These are phyloP conservation scores for Suillus lakei DNA, from an alignment of 768 basidiomycete species.

Conservation along the genomic window DNA sequence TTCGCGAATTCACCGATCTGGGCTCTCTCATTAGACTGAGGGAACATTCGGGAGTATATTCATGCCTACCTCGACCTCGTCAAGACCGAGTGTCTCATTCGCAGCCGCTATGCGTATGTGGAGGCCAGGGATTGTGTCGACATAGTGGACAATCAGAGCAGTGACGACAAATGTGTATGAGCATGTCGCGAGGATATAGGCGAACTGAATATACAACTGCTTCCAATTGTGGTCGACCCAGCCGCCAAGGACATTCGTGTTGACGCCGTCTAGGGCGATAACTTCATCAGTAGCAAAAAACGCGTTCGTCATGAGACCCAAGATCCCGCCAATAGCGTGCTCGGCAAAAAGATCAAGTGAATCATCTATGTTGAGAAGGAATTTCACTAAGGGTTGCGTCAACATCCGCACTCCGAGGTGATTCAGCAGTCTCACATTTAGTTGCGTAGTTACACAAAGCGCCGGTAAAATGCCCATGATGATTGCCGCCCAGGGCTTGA, in stretches of 20 bases:
- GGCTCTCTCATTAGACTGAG: conserved; percentile 1
- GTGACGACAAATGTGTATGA: conserved; percentile 67
- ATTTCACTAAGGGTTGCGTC: conserved; percentile 56
- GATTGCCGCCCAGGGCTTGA: conserved; percentile 78
- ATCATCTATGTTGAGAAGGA: conserved; percentile 79
- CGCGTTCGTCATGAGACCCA: conserved; percentile 76
- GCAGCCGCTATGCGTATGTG: conserved; percentile 55
- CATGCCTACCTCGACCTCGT: conserved; percentile 66
- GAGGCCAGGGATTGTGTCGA: conserved; percentile 67
- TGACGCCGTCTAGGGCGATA: conserved; percentile 72
- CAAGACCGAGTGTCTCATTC: conserved; percentile 66
- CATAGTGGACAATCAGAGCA: conserved; percentile 58
- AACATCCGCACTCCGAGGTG: conserved; percentile 10
- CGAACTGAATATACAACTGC: conserved; percentile 82
- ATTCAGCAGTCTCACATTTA: conserved; percentile 54
- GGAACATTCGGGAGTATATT: not conserved
- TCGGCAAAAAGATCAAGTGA: conserved; percentile 94
- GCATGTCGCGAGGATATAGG: conserved; percentile 60
- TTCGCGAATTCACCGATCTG: conserved; percentile 73
- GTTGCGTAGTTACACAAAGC: conserved; percentile 83
- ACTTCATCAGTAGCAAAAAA: conserved; percentile 74
- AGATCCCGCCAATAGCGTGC: conserved; percentile 84
- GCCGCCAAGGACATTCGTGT: conserved; percentile 55
- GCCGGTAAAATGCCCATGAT: conserved; percentile 78
- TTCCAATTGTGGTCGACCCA: conserved; percentile 81